These are phyloP conservation scores for Alnus rubra DNA, from an alignment of 306 rosid genomes.

Conservation along the genomic window DNA sequence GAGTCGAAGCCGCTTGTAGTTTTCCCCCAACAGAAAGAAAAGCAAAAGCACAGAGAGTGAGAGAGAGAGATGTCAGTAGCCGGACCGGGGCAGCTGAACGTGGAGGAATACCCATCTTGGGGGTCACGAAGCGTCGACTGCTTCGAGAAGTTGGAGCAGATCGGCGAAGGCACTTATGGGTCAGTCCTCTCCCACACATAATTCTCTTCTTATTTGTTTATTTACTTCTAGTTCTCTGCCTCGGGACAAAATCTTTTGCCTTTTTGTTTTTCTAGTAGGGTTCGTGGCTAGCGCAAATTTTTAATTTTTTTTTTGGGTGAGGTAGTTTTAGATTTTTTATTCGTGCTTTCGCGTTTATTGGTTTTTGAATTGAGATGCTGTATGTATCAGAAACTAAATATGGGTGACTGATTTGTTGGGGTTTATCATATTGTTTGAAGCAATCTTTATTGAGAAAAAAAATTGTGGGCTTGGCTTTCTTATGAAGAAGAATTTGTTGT, in stretches of 20 bases:
- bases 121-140: constrained; percentile 97
- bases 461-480: not conserved
- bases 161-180: constrained; percentile 99
- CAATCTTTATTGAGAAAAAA: not conserved
- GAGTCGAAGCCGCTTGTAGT: not conserved
- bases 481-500: not conserved
- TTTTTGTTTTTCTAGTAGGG: not conserved
- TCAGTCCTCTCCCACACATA: constrained; percentile 19
- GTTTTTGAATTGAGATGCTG: not conserved
- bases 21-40: too few species aligned
- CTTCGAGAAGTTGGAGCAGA: constrained; percentile 93
- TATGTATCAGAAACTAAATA: not conserved
- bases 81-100: constrained; percentile 80
- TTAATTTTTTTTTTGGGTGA: not conserved
- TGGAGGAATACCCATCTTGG: constrained; percentile 75
- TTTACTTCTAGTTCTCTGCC: not conserved
- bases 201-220: not conserved
- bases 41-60: not conserved
- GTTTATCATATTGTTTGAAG: not conserved
- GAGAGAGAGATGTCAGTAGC: constrained; percentile 62
- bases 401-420: not conserved
- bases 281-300: not conserved
- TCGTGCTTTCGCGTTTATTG: not conserved
- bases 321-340: not conserved
- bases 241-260: not conserved